phyloP scores from a whole-genome alignment of 495 filamentous ascomycete species.

The Aspergillus indologenus region DNA sequence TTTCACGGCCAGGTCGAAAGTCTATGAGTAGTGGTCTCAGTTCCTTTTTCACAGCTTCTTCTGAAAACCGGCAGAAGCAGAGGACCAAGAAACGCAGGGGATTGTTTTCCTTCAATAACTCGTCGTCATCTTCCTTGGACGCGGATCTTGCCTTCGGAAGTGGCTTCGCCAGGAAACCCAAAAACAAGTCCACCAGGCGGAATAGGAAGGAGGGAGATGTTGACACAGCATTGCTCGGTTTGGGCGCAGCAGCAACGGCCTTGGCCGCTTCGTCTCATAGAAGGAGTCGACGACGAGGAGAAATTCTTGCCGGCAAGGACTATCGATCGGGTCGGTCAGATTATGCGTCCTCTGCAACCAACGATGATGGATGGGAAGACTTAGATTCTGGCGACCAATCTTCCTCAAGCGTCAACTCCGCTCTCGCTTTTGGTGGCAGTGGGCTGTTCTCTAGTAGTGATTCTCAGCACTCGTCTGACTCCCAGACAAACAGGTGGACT shows the following conservation, averaged over 20 bases:
- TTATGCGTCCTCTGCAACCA: slow-evolving; percentile 31
- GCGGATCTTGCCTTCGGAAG: slow-evolving; percentile 50
- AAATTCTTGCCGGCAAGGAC: slow-evolving; percentile 43
- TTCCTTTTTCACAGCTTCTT: slow-evolving; percentile 50
- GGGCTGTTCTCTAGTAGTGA: slow-evolving; percentile 40
- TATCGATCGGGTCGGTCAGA: slow-evolving; percentile 28
- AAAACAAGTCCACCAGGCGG: slow-evolving; percentile 30
- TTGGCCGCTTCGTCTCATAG: slow-evolving; percentile 43
- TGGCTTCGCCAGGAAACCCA: slow-evolving; percentile 33
- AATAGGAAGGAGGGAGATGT: slow-evolving; percentile 43
- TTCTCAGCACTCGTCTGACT: slow-evolving; percentile 47
- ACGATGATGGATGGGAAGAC: slow-evolving; percentile 63
- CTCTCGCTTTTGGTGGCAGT: slow-evolving; percentile 54
- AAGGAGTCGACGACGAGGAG: slow-evolving; percentile 32
- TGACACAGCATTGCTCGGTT: slow-evolving; percentile 52
- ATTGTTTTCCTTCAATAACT: slow-evolving; percentile 60
- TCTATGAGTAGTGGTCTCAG: slow-evolving; percentile 29
- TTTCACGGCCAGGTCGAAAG: slow-evolving; percentile 29
- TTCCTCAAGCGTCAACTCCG: slow-evolving; percentile 51
- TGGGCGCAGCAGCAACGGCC: slow-evolving; percentile 56
- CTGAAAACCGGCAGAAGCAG: slow-evolving; percentile 45
- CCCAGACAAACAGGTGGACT: slow-evolving; percentile 51
- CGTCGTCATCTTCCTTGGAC: slow-evolving; percentile 58
- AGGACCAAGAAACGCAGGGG: slow-evolving; percentile 43
- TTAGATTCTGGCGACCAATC: slow-evolving; percentile 48